phyloP scores from a whole-genome alignment of 805 yeast species.

The Zygosaccharomyces siamensis region DNA sequence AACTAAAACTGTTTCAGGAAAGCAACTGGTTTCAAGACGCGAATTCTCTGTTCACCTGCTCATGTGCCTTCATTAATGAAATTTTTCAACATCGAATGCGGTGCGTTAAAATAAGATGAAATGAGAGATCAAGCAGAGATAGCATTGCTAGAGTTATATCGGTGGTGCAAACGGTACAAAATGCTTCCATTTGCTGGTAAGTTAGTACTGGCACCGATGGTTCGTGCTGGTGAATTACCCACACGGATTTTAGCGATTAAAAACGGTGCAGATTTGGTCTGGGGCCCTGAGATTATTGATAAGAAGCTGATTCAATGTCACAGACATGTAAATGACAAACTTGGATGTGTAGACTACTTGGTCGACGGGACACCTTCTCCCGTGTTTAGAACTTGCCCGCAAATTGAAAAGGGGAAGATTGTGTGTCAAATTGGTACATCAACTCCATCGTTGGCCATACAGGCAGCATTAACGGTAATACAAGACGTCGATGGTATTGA shows the following conservation, averaged over 20 bases:
- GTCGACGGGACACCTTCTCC: slow-evolving; percentile 22
- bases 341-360: slow-evolving; percentile 59
- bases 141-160: not conserved
- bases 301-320: slow-evolving; percentile 70
- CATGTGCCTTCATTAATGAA: not conserved
- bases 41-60: slow-evolving; percentile 4
- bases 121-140: not conserved
- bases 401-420: slow-evolving; percentile 55
- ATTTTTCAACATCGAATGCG: slow-evolving; percentile 8
- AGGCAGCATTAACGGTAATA: slow-evolving; percentile 79
- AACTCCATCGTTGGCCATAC: slow-evolving; percentile 75
- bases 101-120: not conserved
- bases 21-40: slow-evolving; percentile 13
- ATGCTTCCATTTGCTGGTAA: slow-evolving; percentile 74
- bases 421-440: slow-evolving; percentile 92
- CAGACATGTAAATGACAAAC: slow-evolving; percentile 51
- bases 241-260: slow-evolving; percentile 72
- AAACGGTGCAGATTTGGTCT: slow-evolving; percentile 90
- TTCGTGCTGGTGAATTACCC: slow-evolving; percentile 91
- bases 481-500: slow-evolving; percentile 90
- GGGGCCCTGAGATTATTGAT: slow-evolving; percentile 94
- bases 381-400: slow-evolving; percentile 70
- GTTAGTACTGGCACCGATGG: slow-evolving; percentile 93
- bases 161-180: not conserved
- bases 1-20: slow-evolving; percentile 12